Conservation (phyloP, 257 asterid species). For the Solanum phureja region DNA sequence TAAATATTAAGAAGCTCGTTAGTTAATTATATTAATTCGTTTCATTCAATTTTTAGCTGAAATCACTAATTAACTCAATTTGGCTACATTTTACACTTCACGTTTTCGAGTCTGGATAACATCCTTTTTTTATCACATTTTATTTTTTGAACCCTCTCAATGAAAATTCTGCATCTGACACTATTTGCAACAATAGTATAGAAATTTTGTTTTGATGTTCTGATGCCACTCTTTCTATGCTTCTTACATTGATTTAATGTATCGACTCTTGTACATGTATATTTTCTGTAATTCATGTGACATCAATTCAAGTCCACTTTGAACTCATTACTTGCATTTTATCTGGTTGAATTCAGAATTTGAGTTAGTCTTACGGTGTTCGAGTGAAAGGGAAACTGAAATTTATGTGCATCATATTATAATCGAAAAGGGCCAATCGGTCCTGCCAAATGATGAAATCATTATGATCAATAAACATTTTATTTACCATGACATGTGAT, state of each 20-base stretch:
- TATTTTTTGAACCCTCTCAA: too few species aligned
- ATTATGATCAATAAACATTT: too few species aligned
- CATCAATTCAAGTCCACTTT: too few species aligned
- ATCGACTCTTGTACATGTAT: neutral
- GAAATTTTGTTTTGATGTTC: too few species aligned
- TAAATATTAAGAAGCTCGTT: neutral
- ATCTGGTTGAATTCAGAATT: neutral
- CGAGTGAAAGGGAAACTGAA: neutral
- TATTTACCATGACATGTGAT: too few species aligned
- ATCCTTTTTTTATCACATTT: neutral
- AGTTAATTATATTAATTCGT: too few species aligned
- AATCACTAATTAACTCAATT: neutral
- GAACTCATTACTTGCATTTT: neutral
- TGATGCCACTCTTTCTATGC: neutral
- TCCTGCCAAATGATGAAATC: too few species aligned
- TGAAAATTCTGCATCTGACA: neutral
- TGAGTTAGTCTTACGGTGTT: neutral
- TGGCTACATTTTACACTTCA: neutral
- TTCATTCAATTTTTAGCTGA: too few species aligned
- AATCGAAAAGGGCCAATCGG: too few species aligned
- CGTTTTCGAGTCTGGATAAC: neutral
- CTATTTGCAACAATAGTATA: neutral
- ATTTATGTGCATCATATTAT: too few species aligned
- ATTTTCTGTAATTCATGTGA: neutral
- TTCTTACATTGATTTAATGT: too few species aligned